Evolutionary conservation across 345 rosid species (phyloP), one percentile per base, ranked within the genome.

Genomic region (Pseudoturritis turrita): DNA sequence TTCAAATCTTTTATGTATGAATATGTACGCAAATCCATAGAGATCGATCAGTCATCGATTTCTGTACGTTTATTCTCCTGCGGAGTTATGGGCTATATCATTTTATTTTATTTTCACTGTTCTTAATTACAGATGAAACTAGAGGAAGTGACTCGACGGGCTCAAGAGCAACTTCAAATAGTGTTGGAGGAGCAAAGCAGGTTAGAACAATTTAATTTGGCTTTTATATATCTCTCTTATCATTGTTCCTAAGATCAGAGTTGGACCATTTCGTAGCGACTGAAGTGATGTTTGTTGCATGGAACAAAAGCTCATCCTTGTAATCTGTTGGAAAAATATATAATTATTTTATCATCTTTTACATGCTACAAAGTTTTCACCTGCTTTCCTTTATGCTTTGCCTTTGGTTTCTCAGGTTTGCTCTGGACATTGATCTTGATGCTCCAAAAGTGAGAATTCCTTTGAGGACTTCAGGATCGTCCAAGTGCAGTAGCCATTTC

Each of bases 391-490:
- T 60, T 15, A 43, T 59, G 15, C 54, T 25, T 74, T 50, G 77
- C 40, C 68, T 61, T 54, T 78, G 79, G 45, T 73, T 70, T 77
- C 59, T 58, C 86, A 95, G 99, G 73, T 95, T 95, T 80, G 91
- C 99, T 73, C 96, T 95, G 62, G 97, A 95, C 77, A 89, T 95
- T 75, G 98, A 95, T 83, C 84, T 95, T 67, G 99, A 90, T 88
- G 99, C 98, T 80, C 99, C 99, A 33, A 95, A 89, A 83, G 90
- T 95, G 70, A 87, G 85, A 75, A 85, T 89, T 78, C 99, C 99
- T 78, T 73, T 95, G 78, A 88, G 86, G 81, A 72, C 82, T 73
- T 25, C 50, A 65, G 87, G 84, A 51, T 87, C 92, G 58, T 83
- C 85, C 71, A 84, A 81, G 64, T 87, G 89, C 70, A 90, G 83